Conservation (phyloP, 129 eudicot genomes). For the Dittrichia graveolens region DNA sequence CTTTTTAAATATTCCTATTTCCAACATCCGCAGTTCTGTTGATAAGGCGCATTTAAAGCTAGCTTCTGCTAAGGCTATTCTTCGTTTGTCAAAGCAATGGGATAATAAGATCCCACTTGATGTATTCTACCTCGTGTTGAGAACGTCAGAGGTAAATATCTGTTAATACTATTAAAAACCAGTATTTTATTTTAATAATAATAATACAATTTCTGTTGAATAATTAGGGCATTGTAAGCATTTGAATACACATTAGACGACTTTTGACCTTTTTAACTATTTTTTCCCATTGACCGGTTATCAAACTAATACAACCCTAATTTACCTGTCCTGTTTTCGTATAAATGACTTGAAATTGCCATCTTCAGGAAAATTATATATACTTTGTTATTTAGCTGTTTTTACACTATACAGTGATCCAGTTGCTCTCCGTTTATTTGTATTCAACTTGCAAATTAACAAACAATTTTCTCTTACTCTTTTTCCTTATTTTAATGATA, state of each 20-base stretch:
- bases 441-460: constrained; percentile 9
- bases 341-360: background rate
- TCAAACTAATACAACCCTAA: background rate
- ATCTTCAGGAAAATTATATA: background rate
- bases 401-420: background rate
- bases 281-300: background rate
- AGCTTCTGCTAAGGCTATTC: constrained; percentile 92
- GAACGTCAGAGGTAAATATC: constrained; percentile 71
- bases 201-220: background rate
- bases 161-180: background rate
- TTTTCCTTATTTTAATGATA: constrained; percentile 1
- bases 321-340: background rate
- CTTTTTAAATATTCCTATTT: constrained; percentile 4
- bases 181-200: background rate
- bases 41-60: constrained; percentile 86
- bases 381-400: constrained; percentile 17
- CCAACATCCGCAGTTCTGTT: constrained; percentile 54
- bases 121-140: constrained; percentile 69
- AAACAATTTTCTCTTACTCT: constrained; percentile 18
- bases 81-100: constrained; percentile 93
- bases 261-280: background rate
- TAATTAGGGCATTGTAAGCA: background rate
- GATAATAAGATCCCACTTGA: constrained; percentile 75
- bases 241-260: background rate
- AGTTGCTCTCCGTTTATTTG: background rate